phyloP scores from a whole-genome alignment of 352 stramenopile genomes.

The Globisporangium lucens region DNA sequence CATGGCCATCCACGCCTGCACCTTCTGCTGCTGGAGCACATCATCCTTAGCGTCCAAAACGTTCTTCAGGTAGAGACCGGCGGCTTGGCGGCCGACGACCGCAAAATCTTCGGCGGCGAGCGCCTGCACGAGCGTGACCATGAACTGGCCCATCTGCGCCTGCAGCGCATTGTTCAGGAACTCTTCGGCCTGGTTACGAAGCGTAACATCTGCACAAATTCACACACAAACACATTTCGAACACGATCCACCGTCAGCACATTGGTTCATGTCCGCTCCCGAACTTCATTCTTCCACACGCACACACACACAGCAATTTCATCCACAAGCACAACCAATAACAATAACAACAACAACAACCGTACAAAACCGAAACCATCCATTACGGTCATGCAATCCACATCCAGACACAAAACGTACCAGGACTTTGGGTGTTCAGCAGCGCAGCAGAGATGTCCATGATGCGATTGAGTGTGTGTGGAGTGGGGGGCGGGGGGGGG shows the following conservation, averaged over 20 bases:
- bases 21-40: constrained; percentile 75
- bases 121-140: constrained; percentile 81
- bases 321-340: neutral
- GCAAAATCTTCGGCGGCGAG: constrained; percentile 76
- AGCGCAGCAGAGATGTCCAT: constrained; percentile 85
- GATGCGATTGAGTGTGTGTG: neutral
- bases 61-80: constrained; percentile 86
- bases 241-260: neutral
- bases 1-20: constrained; percentile 75
- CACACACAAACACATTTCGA: constrained; percentile 1
- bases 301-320: neutral
- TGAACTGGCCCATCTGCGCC: constrained; percentile 79
- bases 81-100: constrained; percentile 69
- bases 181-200: constrained; percentile 82
- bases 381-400: neutral
- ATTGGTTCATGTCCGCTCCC: neutral
- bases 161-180: constrained; percentile 78
- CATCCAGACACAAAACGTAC: constrained; percentile 24
- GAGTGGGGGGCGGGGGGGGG: neutral
- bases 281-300: neutral
- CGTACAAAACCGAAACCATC: neutral
- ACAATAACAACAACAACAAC: neutral
- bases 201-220: constrained; percentile 40
- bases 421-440: constrained; percentile 76
- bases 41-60: constrained; percentile 85